Conservation (phyloP, 768 basidiomycete species). For the Mycena alexandri region DNA sequence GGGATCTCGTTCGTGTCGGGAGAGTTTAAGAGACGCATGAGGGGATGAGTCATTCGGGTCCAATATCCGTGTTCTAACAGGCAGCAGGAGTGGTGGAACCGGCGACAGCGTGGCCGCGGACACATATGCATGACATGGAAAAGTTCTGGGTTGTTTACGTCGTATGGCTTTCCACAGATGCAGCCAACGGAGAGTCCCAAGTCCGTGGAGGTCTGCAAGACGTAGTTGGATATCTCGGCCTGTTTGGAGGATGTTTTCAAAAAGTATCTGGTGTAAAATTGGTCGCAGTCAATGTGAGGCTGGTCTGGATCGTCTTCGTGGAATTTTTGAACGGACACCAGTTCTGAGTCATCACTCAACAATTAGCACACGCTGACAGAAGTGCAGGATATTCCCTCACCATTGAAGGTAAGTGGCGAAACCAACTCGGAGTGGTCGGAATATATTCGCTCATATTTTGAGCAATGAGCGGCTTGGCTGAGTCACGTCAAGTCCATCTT, state of each 20-base stretch:
- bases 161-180: slow-evolving; percentile 26
- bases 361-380: background rate
- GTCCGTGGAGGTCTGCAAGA: background rate
- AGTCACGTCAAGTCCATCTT: background rate
- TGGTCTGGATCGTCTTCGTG: slow-evolving; percentile 29
- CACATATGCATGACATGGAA: slow-evolving; percentile 32
- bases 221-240: slow-evolving; percentile 6
- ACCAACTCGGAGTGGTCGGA: slow-evolving; percentile 29
- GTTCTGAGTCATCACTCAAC: background rate
- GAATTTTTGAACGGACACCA: background rate
- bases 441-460: slow-evolving; percentile 25
- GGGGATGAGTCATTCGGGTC: background rate
- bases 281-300: background rate
- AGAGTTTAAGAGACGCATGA: slow-evolving; percentile 6
- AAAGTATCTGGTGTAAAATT: slow-evolving; percentile 22
- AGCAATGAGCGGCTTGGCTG: slow-evolving; percentile 25
- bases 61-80: slow-evolving; percentile 21
- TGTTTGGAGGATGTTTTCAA: background rate
- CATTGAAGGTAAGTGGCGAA: slow-evolving; percentile 28
- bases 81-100: slow-evolving; percentile 27
- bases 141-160: slow-evolving; percentile 1
- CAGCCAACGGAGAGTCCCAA: slow-evolving; percentile 5
- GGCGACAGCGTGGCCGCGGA: slow-evolving; percentile 23
- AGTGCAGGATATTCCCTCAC: background rate
- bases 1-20: slow-evolving; percentile 9